Base-by-base conservation (phyloP, 1,139 yeast genomes). In the Zygotorulaspora mrakii region DNA sequence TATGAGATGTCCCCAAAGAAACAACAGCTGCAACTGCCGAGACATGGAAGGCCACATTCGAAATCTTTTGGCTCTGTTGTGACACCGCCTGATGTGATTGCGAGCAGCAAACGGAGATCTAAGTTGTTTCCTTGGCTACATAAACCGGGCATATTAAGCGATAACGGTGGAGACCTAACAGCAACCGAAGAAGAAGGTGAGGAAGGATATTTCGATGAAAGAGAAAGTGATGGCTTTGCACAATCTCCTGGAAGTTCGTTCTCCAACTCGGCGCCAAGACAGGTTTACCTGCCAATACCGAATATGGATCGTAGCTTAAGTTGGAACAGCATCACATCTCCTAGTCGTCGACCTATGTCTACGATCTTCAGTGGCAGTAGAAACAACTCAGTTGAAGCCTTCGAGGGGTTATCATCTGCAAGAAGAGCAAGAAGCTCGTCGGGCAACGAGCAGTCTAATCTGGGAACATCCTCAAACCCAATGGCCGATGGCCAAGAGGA, bases 41-140 rank as follows among this genome's bases (percentile, higher is more conserved):
- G 41, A 30, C 39, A 42, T 17, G 46, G 61, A 18, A 65, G 82
- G 47, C 78, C 76, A 28, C 81, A 79, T 56, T 75, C 82, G 43
- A 75, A 77, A 52, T 79, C 86, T 0, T 60, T 79, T 35, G 76
- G 83, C 2, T 66, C 75, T 2, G 70, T 74, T 3, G 68, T 67
- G 35, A 67, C 69, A 22, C 73, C 77, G 20, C 76, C 77, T 17
- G 82, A 77, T 55, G 66, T 76, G 33, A 60, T 65, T 26, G 42
- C 58, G n/a, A 56, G 57, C 33, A 52, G 46, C 27, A 53, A 50
- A 32, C 49, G 61, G 25, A 44, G 50, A 10, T 49, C 59, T 4
- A 49, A 52, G n/a, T 36, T 55, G 17, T 55, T 56, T 28, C 56
- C 62, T 3, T 55, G 62, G 57, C 40, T 57, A 20, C 59, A 49